These are phyloP conservation scores for Crucihimalaya himalaica DNA, from an alignment of 345 rosid genomes.

Conservation along the genomic window DNA sequence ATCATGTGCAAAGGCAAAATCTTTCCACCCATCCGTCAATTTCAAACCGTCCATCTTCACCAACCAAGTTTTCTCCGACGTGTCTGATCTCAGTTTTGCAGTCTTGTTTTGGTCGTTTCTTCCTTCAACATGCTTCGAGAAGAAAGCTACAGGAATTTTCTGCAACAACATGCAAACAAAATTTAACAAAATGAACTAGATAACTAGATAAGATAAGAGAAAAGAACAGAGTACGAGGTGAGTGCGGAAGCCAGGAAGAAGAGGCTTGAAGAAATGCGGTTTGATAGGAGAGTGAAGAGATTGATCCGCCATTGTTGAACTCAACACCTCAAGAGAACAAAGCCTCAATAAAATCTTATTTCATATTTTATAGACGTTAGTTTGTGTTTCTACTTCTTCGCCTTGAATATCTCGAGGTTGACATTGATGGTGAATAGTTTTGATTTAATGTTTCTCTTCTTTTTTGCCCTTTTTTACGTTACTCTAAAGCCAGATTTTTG, in stretches of 20 bases:
- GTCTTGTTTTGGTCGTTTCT: conserved; percentile 16
- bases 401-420: conserved; percentile 17
- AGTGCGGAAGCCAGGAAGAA: conserved; percentile 28
- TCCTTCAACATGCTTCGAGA: conserved; percentile 18
- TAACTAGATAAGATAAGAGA: not conserved
- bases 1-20: conserved; percentile 34
- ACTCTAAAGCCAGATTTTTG: not conserved
- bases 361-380: conserved; percentile 4
- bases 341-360: not conserved
- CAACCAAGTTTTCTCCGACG: conserved; percentile 3
- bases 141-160: conserved; percentile 37
- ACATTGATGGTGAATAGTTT: conserved; percentile 22
- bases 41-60: conserved; percentile 33
- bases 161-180: conserved; percentile 17
- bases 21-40: conserved; percentile 30
- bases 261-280: conserved; percentile 37
- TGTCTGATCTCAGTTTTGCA: conserved; percentile 31
- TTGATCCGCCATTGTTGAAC: conserved; percentile 33
- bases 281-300: conserved; percentile 8
- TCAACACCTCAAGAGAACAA: conserved; percentile 11
- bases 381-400: conserved; percentile 16
- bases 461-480: not conserved
- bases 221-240: conserved; percentile 28
- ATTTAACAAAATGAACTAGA: not conserved
- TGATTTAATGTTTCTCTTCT: not conserved